phyloP scores from a whole-genome alignment of 2,329 filamentous ascomycete genomes.

The Trichophyton benhamiae region DNA sequence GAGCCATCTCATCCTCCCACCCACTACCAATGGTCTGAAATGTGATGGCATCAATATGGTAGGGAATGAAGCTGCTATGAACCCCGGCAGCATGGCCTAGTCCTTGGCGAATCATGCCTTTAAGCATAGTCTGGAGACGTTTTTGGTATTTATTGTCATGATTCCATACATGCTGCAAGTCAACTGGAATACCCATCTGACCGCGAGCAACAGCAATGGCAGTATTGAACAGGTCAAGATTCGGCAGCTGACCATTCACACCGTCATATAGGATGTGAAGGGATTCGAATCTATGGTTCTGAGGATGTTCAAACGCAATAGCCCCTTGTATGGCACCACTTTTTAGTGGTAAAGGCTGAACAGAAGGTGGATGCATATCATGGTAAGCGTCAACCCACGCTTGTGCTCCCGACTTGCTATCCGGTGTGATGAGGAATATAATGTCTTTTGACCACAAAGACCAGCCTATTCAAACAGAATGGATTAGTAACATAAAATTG shows the following conservation, averaged over 20 bases:
- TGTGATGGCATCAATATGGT: conserved; percentile 93
- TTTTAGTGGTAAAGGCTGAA: conserved; percentile 73
- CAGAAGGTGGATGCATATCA: conserved; percentile 61
- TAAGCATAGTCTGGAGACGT: conserved; percentile 73
- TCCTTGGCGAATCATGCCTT: conserved; percentile 85
- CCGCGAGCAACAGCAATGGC: conserved; percentile 75
- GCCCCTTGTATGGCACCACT: conserved; percentile 87
- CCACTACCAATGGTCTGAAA: conserved; percentile 80
- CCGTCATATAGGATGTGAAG: conserved; percentile 91
- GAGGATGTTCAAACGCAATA: conserved; percentile 84
- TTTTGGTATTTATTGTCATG: conserved; percentile 68
- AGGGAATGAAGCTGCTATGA: conserved; percentile 92
- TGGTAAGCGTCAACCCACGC: conserved; percentile 98
- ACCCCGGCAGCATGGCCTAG: conserved; percentile 79
- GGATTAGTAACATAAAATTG: not conserved
- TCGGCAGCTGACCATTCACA: conserved; percentile 87
- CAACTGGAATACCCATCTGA: conserved; percentile 80
- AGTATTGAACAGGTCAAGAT: conserved; percentile 91
- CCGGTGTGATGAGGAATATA: conserved; percentile 76
- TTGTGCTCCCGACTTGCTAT: conserved; percentile 80
- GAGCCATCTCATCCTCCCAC: conserved; percentile 95
- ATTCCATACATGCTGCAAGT: conserved; percentile 73
- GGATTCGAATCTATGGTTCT: conserved; percentile 70
- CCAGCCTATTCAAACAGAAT: conserved; percentile 51
- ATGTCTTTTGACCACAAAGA: conserved; percentile 99